phyloP scores from a whole-genome alignment of 192 early-diverging fungal genomes.

The Gonapodya prolifera region DNA sequence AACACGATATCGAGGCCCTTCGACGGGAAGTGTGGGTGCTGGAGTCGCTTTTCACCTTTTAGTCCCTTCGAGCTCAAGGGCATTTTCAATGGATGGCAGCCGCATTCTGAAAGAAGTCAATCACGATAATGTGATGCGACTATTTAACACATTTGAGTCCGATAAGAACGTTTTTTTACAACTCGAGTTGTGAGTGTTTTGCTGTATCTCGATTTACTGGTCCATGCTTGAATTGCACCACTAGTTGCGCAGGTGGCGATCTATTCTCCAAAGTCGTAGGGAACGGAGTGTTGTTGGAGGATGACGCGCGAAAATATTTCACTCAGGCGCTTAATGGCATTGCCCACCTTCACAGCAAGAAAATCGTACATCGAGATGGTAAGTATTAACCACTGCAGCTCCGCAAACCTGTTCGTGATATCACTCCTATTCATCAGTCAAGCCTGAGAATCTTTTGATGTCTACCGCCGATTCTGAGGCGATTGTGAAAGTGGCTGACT shows the following conservation, averaged over 20 bases:
- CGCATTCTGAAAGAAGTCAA: not conserved
- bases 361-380: conserved; percentile 36
- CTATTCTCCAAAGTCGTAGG: conserved; percentile 24
- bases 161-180: not conserved
- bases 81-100: no score
- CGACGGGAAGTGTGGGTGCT: not conserved
- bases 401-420: not conserved
- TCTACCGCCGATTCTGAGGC: not conserved
- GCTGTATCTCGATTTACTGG: not conserved
- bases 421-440: not conserved
- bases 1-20: not conserved
- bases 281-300: conserved; percentile 13
- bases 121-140: not conserved
- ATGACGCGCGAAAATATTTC: conserved; percentile 21
- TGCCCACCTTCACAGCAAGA: not conserved
- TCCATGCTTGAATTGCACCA: no score
- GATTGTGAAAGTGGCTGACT: conserved; percentile 2
- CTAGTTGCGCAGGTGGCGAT: conserved; percentile 12
- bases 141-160: not conserved
- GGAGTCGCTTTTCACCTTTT: not conserved
- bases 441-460: not conserved
- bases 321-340: conserved; percentile 18
- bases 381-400: conserved; percentile 8
- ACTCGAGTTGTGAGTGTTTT: not conserved
- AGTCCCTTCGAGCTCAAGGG: no score